A percentile compares a stretch with the other conserved stretches of the same genome.
Evolutionary conservation across 164 flowering plant species (phyloP).

Genomic region (Nymphaea thermarum): DNA sequence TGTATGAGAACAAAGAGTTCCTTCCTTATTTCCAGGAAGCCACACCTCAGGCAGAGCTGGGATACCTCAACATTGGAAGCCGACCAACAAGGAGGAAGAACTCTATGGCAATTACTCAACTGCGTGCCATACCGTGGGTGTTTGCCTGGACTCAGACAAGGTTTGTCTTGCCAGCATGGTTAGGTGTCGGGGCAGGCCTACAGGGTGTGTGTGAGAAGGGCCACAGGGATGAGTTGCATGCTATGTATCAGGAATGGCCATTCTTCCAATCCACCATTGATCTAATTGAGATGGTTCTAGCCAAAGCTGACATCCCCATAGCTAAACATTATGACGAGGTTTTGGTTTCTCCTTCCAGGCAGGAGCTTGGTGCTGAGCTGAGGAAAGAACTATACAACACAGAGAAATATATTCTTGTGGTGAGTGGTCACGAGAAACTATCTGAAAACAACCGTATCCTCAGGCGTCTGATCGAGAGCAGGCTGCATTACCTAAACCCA

Average conservation of each 20-base stretch:
- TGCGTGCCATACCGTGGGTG: conserved; percentile 88
- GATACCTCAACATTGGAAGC: conserved; percentile 92
- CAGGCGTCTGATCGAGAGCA: conserved; percentile 66
- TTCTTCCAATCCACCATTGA: conserved; percentile 86
- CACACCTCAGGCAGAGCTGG: conserved; percentile 93
- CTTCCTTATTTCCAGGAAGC: conserved; percentile 85
- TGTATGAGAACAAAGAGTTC: conserved; percentile 87
- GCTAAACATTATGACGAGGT: conserved; percentile 80
- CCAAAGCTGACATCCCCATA: conserved; percentile 70
- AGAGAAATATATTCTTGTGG: conserved; percentile 56
- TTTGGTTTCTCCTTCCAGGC: conserved; percentile 60
- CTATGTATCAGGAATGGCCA: conserved; percentile 94
- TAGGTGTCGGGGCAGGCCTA: conserved; percentile 85
- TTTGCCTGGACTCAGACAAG: conserved; percentile 98
- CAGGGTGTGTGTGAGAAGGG: conserved; percentile 76
- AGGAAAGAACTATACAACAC: conserved; percentile 57
- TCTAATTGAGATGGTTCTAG: conserved; percentile 92
- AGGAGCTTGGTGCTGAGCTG: conserved; percentile 52
- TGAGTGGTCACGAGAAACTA: conserved; percentile 70
- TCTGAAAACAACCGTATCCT: conserved; percentile 60
- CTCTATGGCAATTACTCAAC: conserved; percentile 74
- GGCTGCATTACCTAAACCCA: conserved; percentile 79
- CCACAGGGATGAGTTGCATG: conserved; percentile 49
- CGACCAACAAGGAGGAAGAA: conserved; percentile 76
- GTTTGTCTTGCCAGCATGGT: conserved; percentile 94